A percentile compares a stretch with the other conserved stretches of the same genome.
phyloP scores from a whole-genome alignment of 305 asterid species.

The Fraxinus baroniana region DNA sequence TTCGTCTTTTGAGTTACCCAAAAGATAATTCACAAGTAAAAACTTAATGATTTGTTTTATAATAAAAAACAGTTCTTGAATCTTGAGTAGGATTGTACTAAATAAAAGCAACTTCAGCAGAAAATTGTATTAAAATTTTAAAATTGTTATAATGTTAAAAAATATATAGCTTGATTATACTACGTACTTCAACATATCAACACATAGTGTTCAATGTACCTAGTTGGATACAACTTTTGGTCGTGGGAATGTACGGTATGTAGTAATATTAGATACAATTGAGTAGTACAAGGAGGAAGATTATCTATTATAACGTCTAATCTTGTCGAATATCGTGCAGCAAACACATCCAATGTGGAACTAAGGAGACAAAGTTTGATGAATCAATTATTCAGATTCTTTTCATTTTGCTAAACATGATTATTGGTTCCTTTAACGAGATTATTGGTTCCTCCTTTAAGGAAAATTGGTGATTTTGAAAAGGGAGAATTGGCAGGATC shows the following conservation, averaged over 20 bases:
- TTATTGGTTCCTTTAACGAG: not conserved
- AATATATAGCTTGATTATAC: not conserved
- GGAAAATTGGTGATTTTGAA: not conserved
- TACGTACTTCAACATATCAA: not conserved
- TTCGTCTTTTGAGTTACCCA: not conserved
- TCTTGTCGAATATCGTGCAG: not conserved
- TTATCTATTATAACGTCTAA: not conserved
- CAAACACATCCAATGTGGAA: not conserved
- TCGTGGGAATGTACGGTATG: not conserved
- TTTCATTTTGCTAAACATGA: not conserved
- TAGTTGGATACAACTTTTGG: not conserved
- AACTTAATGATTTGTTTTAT: not conserved
- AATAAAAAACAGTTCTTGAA: not conserved
- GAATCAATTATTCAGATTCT: not conserved
- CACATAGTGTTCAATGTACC: not conserved
- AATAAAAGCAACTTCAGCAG: not conserved
- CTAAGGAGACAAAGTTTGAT: not conserved
- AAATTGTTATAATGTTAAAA: not conserved
- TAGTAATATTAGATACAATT: not conserved
- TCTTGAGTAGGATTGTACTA: not conserved
- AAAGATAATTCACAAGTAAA: not conserved
- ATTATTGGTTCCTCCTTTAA: too few relatives aligned
- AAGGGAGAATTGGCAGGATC: slow-evolving; percentile 46
- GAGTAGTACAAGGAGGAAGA: not conserved
- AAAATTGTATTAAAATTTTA: too few relatives aligned